Evolutionary conservation across 345 rosid species (phyloP).

Genomic region (Syzygium jambos): DNA sequence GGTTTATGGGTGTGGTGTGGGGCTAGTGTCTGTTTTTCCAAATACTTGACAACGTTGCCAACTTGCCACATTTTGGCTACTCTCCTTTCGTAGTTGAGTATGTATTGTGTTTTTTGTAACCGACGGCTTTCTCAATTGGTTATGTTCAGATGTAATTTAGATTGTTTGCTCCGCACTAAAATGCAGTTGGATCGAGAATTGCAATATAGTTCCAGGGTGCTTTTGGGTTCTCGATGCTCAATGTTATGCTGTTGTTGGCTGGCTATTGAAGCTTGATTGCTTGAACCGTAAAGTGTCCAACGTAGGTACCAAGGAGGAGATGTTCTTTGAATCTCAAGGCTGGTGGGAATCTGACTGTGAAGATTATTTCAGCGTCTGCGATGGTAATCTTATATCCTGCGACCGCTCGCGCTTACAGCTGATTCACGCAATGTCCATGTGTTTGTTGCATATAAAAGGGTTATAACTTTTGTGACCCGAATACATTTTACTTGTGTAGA

Average conservation of each 20-base stretch:
- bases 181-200: neutral
- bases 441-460: neutral
- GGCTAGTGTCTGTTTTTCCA: neutral
- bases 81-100: neutral
- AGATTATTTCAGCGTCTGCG: slow-evolving; percentile 50
- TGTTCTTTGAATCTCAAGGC: slow-evolving; percentile 47
- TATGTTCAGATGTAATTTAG: neutral
- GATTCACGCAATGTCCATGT: neutral
- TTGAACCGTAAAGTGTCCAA: neutral
- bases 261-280: neutral
- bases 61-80: neutral
- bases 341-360: slow-evolving; percentile 63
- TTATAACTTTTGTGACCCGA: neutral
- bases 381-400: slow-evolving; percentile 26
- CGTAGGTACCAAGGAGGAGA: slow-evolving; percentile 32
- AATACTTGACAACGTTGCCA: neutral
- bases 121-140: neutral
- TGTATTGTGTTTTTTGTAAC: neutral
- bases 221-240: neutral
- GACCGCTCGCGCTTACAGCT: neutral
- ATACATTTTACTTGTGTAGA: neutral
- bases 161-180: neutral
- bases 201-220: neutral
- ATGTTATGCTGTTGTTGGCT: neutral
- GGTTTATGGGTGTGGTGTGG: neutral